Conservation (phyloP, 2,329 filamentous ascomycete species). For the Huntiella savannae region DNA sequence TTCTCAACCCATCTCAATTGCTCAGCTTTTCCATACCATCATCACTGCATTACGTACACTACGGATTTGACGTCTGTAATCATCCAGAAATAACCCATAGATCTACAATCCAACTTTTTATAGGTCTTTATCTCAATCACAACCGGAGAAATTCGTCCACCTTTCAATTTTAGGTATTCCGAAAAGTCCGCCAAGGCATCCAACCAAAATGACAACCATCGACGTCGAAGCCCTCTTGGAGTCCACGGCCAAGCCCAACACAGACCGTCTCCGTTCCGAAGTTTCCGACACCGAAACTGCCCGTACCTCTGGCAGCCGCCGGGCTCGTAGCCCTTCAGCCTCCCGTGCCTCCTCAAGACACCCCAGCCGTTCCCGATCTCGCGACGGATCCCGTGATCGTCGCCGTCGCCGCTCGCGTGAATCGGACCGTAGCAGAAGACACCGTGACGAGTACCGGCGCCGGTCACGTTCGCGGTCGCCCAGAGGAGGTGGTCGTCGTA, state of each 20-base stretch:
- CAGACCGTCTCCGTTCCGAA: conserved; percentile 24
- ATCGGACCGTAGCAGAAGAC: conserved; percentile 56
- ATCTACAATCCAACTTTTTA: background rate
- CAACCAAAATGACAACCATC: conserved; percentile 25
- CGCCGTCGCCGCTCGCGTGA: conserved; percentile 60
- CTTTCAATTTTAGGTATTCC: background rate
- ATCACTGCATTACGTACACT: too few relatives aligned
- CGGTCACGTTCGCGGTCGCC: conserved; percentile 58
- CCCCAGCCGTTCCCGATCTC: conserved; percentile 35
- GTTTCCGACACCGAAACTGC: conserved; percentile 37
- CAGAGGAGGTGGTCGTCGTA: conserved; percentile 21
- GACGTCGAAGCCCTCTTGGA: conserved; percentile 87
- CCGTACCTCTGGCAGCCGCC: conserved; percentile 29
- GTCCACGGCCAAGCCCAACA: conserved; percentile 49
- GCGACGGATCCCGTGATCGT: conserved; percentile 35
- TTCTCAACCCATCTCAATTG: background rate
- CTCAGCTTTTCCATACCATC: background rate
- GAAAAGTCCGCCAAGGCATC: background rate
- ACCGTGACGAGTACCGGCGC: conserved; percentile 41
- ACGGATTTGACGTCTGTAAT: background rate
- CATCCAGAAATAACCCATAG: background rate
- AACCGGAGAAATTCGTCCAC: too few relatives aligned
- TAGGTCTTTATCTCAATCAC: background rate
- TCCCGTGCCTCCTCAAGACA: conserved; percentile 36
- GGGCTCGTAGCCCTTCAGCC: conserved; percentile 20